Evolutionary conservation across 1,284 basidiomycete species (phyloP), one percentile per base, ranked within the genome.

Genomic region (Cutaneotrichosporon sp.): DNA sequence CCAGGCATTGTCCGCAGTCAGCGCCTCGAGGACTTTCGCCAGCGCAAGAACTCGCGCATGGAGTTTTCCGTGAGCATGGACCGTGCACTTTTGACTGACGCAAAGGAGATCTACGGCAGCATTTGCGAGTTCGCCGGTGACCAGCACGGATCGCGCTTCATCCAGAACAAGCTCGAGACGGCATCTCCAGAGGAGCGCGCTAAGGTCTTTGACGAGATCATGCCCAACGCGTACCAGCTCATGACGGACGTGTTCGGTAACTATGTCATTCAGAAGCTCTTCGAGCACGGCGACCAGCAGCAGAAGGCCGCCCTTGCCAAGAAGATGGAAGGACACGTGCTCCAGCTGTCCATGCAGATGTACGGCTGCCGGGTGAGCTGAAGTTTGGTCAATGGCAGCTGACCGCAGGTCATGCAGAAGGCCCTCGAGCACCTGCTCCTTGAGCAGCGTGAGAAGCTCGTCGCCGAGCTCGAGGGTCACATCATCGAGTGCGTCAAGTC

Each of bases 201-300:
- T 70, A 80, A 82, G 40, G 84, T 97, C n/a, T 98, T 96, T 70
- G 88, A 91, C 61, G 97, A 99, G 81, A 90, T 98, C 69, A 84
- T 92, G 51, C 91, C 93, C 13, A 87, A 89, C 73, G 85, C 89
- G 3, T 81, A 92, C 56, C 86, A 88, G 67, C 84, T 99, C 62
- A 91, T 96, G 75, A 90, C 90, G 69, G 94, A 98, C 75, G 92
- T 98, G 50, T 99, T 97, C 77, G 96, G 96, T 64, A 99, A 99
- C 83, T 99, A 97, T 82, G 88, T 91, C 73, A 88, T 97, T 64
- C 96, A 99, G 80, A 97, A 97, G 81, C 81, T 98, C 72, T 90
- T 98, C 72, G 96, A 99, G 78, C 86, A 90, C 74, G 94, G 96
- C 30, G 89, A 88, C 18, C 85, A 87, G 65, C 81, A 83, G 14